Evolutionary conservation across 148 eudicot species (phyloP).

Genomic region (Arbutus unedo): DNA sequence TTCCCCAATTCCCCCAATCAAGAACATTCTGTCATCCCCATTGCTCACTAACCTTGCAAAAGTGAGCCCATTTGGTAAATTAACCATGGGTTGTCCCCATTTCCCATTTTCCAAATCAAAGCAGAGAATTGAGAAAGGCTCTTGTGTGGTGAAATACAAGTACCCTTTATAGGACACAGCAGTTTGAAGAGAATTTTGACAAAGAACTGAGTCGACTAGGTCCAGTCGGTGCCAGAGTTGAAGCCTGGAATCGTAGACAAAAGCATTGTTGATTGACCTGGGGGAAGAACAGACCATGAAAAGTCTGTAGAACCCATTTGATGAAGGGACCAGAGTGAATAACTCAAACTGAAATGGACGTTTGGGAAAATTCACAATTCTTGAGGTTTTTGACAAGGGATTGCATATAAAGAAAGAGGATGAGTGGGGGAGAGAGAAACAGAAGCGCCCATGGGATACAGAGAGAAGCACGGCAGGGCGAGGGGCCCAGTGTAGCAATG

Average conservation of each 20-base stretch:
- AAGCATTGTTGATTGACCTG: conserved; percentile 6
- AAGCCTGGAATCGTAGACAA: conserved; percentile 36
- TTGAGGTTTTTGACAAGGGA: conserved; percentile 32
- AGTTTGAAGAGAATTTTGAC: conserved; percentile 22
- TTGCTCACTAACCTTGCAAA: conserved; percentile 44
- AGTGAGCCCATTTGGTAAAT: conserved; percentile 36
- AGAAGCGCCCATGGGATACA: conserved; percentile 45
- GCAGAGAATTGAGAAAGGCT: conserved; percentile 30
- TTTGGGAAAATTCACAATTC: conserved; percentile 35
- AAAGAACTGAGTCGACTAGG: conserved; percentile 24
- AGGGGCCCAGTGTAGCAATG: conserved; percentile 21
- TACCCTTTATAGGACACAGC: too few species aligned
- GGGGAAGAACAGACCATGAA: conserved; percentile 22
- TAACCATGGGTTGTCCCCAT: conserved; percentile 17
- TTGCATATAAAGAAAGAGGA: conserved; percentile 45
- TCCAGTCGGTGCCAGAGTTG: conserved; percentile 33
- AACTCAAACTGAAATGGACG: conserved; percentile 39
- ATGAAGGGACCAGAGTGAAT: conserved; percentile 29
- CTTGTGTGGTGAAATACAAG: conserved; percentile 8
- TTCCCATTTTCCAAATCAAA: conserved; percentile 29
- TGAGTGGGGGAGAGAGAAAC: conserved; percentile 42
- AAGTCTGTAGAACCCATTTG: conserved; percentile 35
- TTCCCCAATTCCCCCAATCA: conserved; percentile 59
- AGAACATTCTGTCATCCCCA: conserved; percentile 32
- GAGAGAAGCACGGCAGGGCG: conserved; percentile 27